Evolutionary conservation across 2,329 filamentous ascomycete genomes (phyloP), one percentile per base, ranked within the genome.

Genomic region (Dothistroma pini): DNA sequence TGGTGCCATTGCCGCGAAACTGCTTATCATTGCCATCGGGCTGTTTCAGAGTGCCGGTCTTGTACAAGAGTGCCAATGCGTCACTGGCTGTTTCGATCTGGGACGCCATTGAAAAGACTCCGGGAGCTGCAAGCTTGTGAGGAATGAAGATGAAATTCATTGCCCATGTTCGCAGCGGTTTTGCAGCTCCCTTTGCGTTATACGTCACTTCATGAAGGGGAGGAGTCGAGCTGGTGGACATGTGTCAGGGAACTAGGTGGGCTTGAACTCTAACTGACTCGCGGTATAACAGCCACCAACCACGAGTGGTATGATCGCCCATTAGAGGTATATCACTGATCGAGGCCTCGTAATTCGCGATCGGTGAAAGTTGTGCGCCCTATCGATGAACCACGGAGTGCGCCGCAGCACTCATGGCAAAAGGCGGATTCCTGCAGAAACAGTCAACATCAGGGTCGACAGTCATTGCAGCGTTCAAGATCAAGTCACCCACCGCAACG

Each of bases 181-280:
- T 53, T 53, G 51, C 25, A 53, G 51, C 3, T 53, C 51, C 51
- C 25, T 19, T n/a, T 6, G 9, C 51, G 31, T 53, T 53, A 53
- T 53, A 53, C 51, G 51, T 53, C 51, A 53, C 51, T 53, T 35
- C n/a, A 10, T 19, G 25, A 31, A 35, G 35, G 51, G 51, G 41
- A 53, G 51, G 31, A 53, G 51, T 53, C 51, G 22, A 53, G 51
- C 51, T 53, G 12, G 51, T 53, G 51, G 51, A 53, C 51, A 53
- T 53, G 51, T 53, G 51, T 53, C 51, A 53, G 51, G 25, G 51
- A 32, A 25, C 16, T 21, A 9, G 10, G 31, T 16, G 31, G 29
- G 51, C 29, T 35, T 53, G 51, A 53, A 53, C 11, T 19, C 34
- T 53, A 35, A 31, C 31, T 31, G 51, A 53, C 22, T 53, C 51